These are phyloP conservation scores for Ascochyta rabiei DNA, from an alignment of 2,329 filamentous ascomycete species.

Conservation along the genomic window DNA sequence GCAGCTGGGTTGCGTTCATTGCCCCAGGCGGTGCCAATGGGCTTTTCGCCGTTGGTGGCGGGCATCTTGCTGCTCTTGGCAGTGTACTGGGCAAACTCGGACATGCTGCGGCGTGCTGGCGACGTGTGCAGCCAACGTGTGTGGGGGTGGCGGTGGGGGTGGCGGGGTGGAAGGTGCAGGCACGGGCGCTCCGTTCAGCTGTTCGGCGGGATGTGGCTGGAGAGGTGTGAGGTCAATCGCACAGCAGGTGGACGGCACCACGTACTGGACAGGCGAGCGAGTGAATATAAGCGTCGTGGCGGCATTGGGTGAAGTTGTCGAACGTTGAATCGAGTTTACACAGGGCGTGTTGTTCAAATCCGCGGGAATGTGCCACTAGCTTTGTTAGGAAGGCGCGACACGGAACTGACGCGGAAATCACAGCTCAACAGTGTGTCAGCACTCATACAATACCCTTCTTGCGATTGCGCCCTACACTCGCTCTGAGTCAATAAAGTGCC, in stretches of 20 bases:
- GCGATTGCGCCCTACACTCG: no score
- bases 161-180: constrained; percentile 15
- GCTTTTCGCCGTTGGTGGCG: constrained; percentile 18
- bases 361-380: constrained; percentile 2
- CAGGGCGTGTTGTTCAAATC: constrained; percentile 2
- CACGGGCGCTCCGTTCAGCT: constrained; percentile 10
- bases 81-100: constrained; percentile 38
- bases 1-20: constrained; percentile 58
- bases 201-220: constrained; percentile 24
- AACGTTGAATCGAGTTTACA: background rate
- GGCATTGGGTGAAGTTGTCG: constrained; percentile 28
- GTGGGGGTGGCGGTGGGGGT: constrained; percentile 9
- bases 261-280: constrained; percentile 38
- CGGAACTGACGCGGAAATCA: background rate
- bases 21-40: constrained; percentile 44
- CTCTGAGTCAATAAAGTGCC: no score
- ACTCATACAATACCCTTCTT: no score
- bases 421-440: background rate
- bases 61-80: constrained; percentile 34
- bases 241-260: constrained; percentile 28
- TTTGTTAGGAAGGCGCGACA: background rate
- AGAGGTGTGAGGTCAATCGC: constrained; percentile 36
- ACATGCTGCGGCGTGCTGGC: constrained; percentile 32
- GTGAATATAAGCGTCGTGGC: constrained; percentile 24
- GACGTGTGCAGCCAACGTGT: constrained; percentile 25